Conservation (phyloP, 129 eudicot species). For the Oenanthe sinensis region DNA sequence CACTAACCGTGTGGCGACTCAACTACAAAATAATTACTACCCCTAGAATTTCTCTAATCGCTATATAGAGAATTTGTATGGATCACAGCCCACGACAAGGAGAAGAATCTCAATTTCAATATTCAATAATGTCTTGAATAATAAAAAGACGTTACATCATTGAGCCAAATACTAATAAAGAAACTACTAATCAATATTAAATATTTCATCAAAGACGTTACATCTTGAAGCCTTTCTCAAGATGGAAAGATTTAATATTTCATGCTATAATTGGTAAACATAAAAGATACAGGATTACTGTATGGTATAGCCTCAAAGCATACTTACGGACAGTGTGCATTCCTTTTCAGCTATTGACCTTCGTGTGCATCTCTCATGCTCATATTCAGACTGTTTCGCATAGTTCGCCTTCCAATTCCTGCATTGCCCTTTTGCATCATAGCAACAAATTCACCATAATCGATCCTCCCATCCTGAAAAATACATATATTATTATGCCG, state of each 20-base stretch:
- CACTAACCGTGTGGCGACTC: background rate
- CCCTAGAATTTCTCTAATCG: background rate
- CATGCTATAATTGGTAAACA: background rate
- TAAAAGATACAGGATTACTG: background rate
- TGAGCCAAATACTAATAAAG: no score
- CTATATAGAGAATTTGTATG: background rate
- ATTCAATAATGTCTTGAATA: no score
- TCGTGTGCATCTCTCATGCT: conserved; percentile 67
- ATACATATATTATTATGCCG: background rate
- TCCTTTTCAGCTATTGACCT: conserved; percentile 27
- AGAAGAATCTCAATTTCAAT: background rate
- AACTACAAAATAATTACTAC: background rate
- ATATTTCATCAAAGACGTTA: no score
- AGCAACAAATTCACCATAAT: conserved; percentile 86
- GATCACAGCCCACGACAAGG: background rate
- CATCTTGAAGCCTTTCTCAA: background rate
- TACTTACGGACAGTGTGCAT: conserved; percentile 8
- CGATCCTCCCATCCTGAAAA: conserved; percentile 67
- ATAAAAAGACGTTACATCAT: no score
- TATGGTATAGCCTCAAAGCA: background rate
- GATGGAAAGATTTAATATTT: background rate
- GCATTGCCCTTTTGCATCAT: conserved; percentile 91
- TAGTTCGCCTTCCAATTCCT: conserved; percentile 83
- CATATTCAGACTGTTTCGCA: conserved; percentile 81
- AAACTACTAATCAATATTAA: no score